Conservation (phyloP, 1,284 basidiomycete genomes). For the Lentinula novae-zelandiae region DNA sequence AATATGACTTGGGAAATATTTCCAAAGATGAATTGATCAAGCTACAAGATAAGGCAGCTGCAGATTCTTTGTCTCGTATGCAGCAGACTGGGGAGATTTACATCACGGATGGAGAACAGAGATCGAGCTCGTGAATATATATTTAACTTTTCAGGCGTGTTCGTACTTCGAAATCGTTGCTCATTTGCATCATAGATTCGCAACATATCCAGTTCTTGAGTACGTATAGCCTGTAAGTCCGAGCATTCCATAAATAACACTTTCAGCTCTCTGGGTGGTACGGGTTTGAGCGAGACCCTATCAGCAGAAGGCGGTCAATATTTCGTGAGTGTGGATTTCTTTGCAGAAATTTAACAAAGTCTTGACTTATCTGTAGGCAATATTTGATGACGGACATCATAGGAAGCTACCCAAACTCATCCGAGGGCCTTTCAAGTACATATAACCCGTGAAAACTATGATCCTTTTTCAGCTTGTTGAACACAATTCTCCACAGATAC, state of each 20-base stretch:
- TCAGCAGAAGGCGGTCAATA: slow-evolving; percentile 3
- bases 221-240: background rate
- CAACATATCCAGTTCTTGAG: slow-evolving; percentile 7
- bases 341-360: background rate
- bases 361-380: background rate
- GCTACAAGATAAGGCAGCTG: slow-evolving; percentile 7
- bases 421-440: slow-evolving; percentile 3
- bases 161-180: background rate
- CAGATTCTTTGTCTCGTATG: slow-evolving; percentile 7
- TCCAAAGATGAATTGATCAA: slow-evolving; percentile 7
- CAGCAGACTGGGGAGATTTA: slow-evolving; percentile 3
- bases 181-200: background rate
- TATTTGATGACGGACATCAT: slow-evolving; percentile 8
- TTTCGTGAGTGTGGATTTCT: slow-evolving; percentile 1
- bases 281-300: background rate
- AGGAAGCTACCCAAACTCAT: slow-evolving; percentile 2
- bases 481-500: background rate
- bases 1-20: slow-evolving; percentile 6
- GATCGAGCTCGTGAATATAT: slow-evolving; percentile 1
- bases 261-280: background rate
- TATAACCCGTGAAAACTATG: background rate
- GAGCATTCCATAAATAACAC: background rate
- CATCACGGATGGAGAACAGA: slow-evolving; percentile 9
- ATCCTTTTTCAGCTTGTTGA: background rate
- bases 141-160: too few species aligned